Base-by-base conservation (phyloP, 805 yeast genomes). In the Suhomyces sp. region DNA sequence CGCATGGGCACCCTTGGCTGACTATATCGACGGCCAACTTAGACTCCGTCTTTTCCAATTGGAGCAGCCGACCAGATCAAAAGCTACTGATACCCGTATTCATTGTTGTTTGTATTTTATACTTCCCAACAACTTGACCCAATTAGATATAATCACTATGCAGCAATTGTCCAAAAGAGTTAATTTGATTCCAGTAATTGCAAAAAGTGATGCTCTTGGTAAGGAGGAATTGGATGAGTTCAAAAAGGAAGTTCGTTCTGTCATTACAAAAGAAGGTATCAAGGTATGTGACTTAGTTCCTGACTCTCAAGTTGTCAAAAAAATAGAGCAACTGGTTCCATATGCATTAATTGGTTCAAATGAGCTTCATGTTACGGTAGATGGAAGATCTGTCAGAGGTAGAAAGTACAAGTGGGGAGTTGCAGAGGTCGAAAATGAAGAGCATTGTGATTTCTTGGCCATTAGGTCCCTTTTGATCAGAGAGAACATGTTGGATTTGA, bases 91-190 rank as follows among this genome's bases (percentile, higher is more conserved):
- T 53, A 63, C 73, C 45, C 72, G 95, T 36, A 81, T 91, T 25
- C 96, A 91, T 64, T 85, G 81, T 22, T 88, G 96, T 55, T 58
- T 91, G 28, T 91, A 88, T 64, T 85, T 91, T 55, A 68, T 91
- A 35, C 72, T 78, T 5, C 91, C 95, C 0, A 13, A 28, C n/a
- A 28, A 40, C 8, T 44, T 68, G 38, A 47, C 55, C 14, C 57
- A 62, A 2, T 50, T 64, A 28, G 72, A 68, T 44, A 49, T 64
- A 23, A 49, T 45, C 28, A 47, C 69, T 9, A 63, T 68, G 68
- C 55, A 56, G 36, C 53, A 54, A 18, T 45, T 68, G 17, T 44
- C 61, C 8, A 44, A 48, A 30, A 40, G 62, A 25, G 69, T 60
- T 10, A 67, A 65, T 38, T 47, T 68, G 18, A 58, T 68, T 27